Base-by-base conservation (phyloP, 1,284 basidiomycete genomes). In the Naganishia cerealis region DNA sequence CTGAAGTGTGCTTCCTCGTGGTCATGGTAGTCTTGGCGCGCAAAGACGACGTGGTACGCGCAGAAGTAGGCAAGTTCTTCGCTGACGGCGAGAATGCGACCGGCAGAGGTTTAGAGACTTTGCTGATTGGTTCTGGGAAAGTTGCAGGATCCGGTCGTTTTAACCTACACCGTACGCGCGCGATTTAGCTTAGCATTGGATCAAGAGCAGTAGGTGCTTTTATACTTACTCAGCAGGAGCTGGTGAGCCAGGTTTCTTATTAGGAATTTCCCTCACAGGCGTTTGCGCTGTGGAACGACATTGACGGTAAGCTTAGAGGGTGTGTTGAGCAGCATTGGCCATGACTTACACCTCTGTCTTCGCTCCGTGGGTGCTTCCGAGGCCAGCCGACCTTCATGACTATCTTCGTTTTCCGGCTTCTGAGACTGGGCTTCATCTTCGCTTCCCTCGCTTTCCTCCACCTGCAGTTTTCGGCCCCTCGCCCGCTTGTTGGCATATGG, bases 71-170 rank as follows among this genome's bases (percentile, higher is more conserved):
- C n/a, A 67, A 39, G 57, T 67, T 67, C 36, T 59, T 57, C 24
- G 66, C 66, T 18, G 66, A 67, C 10, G 66, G 66, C 13, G 66
- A 67, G 24, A 67, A 59, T n/a, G 66, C 57, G 29, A 67, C 48
- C 0, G 66, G 66, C 2, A 67, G 57, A 18, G 66, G 66, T 54
- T 67, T 67, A 12, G 57, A 52, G 36, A 56, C 29, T 42, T 57
- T 58, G 40, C 21, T 36, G 15, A 57, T 48, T 16, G 57, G 48
- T 42, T 59, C 48, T 7, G 57, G 57, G 66, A 67, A 59, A 10
- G 40, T 43, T 29, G 57, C 16, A 39, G 66, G 66, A 40, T 59
- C 48, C 2, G 57, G 33, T 0, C 50, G 61, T 29, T 50, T 50
- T 21, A 24, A 24, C 46, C 46, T 50, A 10, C 21, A 10, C 46